Evolutionary conservation across 1,284 basidiomycete species (phyloP), one percentile per base, ranked within the genome.

Genomic region (Malassezia brasiliensis): DNA sequence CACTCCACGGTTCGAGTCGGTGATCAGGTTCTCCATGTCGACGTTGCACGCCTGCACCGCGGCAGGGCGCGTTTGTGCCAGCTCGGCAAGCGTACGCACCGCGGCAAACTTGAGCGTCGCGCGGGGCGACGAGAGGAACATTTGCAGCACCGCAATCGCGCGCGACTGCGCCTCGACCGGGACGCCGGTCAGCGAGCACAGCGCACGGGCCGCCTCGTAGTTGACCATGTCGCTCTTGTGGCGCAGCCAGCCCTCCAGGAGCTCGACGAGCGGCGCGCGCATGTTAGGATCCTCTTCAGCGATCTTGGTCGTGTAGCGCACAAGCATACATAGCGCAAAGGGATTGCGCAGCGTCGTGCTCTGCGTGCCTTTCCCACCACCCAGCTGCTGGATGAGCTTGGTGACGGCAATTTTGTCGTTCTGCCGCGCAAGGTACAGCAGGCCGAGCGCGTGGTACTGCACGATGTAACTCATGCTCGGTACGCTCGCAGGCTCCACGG

Each of bases 181-280:
- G 25, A 91, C 84, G 64, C 84, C 83, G 75, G 84, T 86, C 86
- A 96, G 88, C 76, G 96, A 91, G 75, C 91, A 96, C 62, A 99
- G 93, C 17, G 86, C 91, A 50, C 93, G 85, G 5, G 94, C 94
- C 30, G 93, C 94, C 77, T 99, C 94, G 67, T 93, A 89, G 78
- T 96, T 98, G 75, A 99, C 94, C 94, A 96, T 98, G 76, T 99
- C 94, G 72, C 90, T 93, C 81, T 98, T 99, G 78, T 99, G 94
- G 59, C 91, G 84, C 58, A 98, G 80, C 84, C 91, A 93, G 39
- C 87, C 85, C 75, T 98, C 94, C 50, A 98, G 81, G 44, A 96
- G 82, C 67, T 96, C 93, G 58, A 90, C 80, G 82, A 98, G 96
- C 25, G 61, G 61, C 19, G 53, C 58, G 28, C 68, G 66, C 48